Base-by-base conservation (phyloP, 2,329 filamentous ascomycete species). In the Myrmaecium sp. region DNA sequence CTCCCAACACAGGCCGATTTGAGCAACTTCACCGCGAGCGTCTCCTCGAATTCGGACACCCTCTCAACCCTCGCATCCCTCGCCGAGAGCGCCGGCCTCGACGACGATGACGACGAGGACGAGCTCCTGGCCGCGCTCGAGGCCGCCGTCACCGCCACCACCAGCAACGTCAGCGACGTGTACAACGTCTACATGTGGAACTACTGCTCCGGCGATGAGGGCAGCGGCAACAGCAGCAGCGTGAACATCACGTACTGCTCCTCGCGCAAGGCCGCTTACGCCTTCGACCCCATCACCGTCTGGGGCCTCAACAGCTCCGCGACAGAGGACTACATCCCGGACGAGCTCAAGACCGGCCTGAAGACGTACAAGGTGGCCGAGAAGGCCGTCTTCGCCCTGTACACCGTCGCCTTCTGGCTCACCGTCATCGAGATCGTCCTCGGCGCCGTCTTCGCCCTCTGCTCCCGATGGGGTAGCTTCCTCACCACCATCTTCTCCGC, bases 151-250 rank as follows among this genome's bases (percentile, higher is more conserved):
- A 38, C 45, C 4, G n/a, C n/a, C n/a, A n/a, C n/a, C n/a, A 39
- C 49, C 22, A 42, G 43, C 28, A 36, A 66, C 29, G 65, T 93
- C 32, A 68, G 65, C 42, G 71, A 86, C 46, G 63, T 72, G 43
- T 95, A 94, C 66, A 67, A 78, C 33, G 63, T 95, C 46, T 70
- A 68, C 45, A 64, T 95, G 19, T 92, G 81, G 78, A 78, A 77
- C 47, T 93, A 83, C 66, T 95, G 89, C 66, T 58, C 61, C 30
- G 70, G 66, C 28, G 54, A 63, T 26, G 51, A 60, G 37, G 64
- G 65, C 37, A 60, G 61, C 40, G 60, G 64, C 35, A 60, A 62
- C 36, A 58, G 47, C 25, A 43, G 47, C 30, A 33, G 38, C 16
- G 62, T 60, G 37, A 50, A 52, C 10, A 51, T 65, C 37, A 55